phyloP scores from a whole-genome alignment of 2,329 filamentous ascomycete genomes.

The Colletotrichum sp. region DNA sequence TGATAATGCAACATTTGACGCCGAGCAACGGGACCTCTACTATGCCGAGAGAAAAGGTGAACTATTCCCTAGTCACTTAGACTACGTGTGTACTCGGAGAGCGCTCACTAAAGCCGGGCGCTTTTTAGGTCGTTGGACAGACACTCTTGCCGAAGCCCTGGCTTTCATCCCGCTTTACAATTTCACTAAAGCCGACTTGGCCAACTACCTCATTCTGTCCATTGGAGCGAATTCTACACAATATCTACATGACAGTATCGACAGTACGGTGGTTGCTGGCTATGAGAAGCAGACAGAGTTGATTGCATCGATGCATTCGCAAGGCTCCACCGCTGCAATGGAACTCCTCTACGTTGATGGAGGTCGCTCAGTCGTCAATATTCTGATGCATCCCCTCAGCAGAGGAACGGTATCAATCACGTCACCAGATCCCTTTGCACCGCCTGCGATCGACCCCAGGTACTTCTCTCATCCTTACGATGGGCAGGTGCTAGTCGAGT shows the following conservation, averaged over 20 bases:
- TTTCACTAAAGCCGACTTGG: slow-evolving; percentile 26
- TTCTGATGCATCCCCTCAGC: slow-evolving; percentile 41
- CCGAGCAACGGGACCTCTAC: slow-evolving; percentile 35
- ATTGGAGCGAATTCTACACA: slow-evolving; percentile 30
- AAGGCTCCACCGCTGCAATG: slow-evolving; percentile 25
- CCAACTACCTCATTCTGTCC: slow-evolving; percentile 26
- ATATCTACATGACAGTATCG: slow-evolving; percentile 34
- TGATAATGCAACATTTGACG: slow-evolving; percentile 36
- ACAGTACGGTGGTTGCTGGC: slow-evolving; percentile 38
- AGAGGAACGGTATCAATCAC: slow-evolving; percentile 43
- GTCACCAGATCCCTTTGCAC: slow-evolving; percentile 32
- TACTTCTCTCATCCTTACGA: slow-evolving; percentile 12
- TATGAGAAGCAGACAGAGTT: slow-evolving; percentile 38
- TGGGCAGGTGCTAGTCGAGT: slow-evolving; percentile 17
- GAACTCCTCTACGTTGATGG: slow-evolving; percentile 36
- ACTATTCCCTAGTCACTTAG: fast-evolving
- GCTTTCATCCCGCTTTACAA: slow-evolving; percentile 23
- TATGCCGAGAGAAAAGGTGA: slow-evolving; percentile 24
- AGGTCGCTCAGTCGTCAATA: slow-evolving; percentile 32
- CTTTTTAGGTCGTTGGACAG: slow-evolving; percentile 34
- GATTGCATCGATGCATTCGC: slow-evolving; percentile 30
- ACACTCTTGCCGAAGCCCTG: slow-evolving; percentile 24
- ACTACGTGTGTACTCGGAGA: neutral
- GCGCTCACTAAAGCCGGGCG: too few relatives aligned
- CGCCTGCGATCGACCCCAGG: slow-evolving; percentile 7